Evolutionary conservation across 129 eudicot species (phyloP).

Genomic region (Deinandra increscens): DNA sequence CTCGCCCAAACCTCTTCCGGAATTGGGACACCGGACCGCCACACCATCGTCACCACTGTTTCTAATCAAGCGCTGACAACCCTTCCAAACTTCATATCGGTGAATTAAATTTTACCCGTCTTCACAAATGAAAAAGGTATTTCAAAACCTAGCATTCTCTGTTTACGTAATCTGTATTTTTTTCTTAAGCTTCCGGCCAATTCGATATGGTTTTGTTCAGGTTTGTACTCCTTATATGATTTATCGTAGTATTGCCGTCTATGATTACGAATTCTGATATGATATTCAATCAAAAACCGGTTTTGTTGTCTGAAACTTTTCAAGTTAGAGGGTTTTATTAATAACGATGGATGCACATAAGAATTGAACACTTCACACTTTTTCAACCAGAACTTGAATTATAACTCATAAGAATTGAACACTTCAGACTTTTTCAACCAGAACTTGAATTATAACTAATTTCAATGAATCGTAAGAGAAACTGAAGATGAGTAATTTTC

Average conservation of each 20-base stretch:
- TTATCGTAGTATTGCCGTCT: too few species aligned
- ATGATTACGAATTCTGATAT: conserved; percentile 3
- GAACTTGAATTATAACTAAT: neutral
- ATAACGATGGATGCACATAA: neutral
- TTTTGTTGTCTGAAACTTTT: conserved; percentile 4
- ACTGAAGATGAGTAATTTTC: neutral
- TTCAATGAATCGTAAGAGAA: neutral
- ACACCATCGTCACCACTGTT: too few species aligned
- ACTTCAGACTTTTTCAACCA: neutral
- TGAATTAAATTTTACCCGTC: neutral
- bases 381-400: neutral
- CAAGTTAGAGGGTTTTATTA: neutral
- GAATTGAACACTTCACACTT: neutral
- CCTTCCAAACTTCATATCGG: neutral
- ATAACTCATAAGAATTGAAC: neutral
- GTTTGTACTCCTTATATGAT: neutral
- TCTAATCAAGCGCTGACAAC: too few species aligned
- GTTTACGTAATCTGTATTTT: neutral
- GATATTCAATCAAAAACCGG: neutral
- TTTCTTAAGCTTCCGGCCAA: neutral
- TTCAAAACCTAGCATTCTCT: conserved; percentile 12
- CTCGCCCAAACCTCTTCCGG: too few species aligned
- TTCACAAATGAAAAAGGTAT: conserved; percentile 5
- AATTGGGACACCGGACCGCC: too few species aligned
- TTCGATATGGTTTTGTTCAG: conserved; percentile 9